Evolutionary conservation across 2,329 filamentous ascomycete genomes (phyloP).

Genomic region (Chlorencoelia australis): DNA sequence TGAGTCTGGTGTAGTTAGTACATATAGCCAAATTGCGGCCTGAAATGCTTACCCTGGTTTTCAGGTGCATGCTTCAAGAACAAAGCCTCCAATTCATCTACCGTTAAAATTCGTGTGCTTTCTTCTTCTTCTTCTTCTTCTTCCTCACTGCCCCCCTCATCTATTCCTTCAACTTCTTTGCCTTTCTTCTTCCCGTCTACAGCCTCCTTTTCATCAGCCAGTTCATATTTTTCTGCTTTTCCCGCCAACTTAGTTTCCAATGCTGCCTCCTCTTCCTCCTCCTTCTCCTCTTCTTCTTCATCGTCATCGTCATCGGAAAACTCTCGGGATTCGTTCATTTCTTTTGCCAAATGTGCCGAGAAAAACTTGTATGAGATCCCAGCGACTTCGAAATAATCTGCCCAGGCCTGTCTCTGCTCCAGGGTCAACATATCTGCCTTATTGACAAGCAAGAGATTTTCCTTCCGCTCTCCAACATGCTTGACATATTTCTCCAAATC

Average conservation of each 20-base stretch:
- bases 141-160: constrained; percentile 22
- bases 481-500: constrained; percentile 93
- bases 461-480: constrained; percentile 77
- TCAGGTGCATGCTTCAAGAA: constrained; percentile 68
- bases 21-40: constrained; percentile 8
- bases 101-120: constrained; percentile 73
- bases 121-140: constrained; percentile 28
- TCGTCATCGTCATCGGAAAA: constrained; percentile 38
- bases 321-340: constrained; percentile 66
- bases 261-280: constrained; percentile 9
- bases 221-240: constrained; percentile 32
- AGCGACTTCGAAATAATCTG: constrained; percentile 69
- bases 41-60: constrained; percentile 37
- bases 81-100: constrained; percentile 82
- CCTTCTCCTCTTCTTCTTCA: constrained; percentile 31
- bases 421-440: constrained; percentile 98
- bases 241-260: constrained; percentile 18
- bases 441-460: constrained; percentile 89
- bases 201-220: constrained; percentile 28
- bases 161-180: constrained; percentile 20
- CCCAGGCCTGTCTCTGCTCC: constrained; percentile 75
- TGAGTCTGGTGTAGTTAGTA: constrained; percentile 28
- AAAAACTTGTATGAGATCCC: constrained; percentile 93
- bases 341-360: constrained; percentile 84
- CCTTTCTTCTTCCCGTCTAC: constrained; percentile 19